Conservation (phyloP, 1,284 basidiomycete genomes). For the Porogramme epimiltina region DNA sequence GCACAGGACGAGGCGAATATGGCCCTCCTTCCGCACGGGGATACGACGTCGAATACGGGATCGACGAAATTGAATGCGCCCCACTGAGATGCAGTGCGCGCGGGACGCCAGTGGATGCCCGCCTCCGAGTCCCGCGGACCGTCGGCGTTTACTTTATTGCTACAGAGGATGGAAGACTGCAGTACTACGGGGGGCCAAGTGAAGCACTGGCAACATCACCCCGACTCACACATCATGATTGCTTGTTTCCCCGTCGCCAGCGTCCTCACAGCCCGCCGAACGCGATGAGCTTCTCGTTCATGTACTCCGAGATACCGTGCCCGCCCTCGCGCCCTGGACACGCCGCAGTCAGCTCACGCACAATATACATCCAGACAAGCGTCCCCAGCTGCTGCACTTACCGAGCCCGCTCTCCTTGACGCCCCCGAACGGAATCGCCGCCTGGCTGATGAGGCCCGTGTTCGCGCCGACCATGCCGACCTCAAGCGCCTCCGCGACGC, state of each 20-base stretch:
- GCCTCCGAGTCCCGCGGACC: no score
- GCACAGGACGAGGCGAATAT: no score
- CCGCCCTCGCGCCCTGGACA: conserved; percentile 71
- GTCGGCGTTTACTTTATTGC: no score
- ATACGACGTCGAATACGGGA: no score
- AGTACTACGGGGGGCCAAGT: neutral
- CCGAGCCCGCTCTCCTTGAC: conserved; percentile 85
- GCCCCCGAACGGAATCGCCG: conserved; percentile 91
- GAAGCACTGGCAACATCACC: no score
- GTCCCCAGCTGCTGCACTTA: conserved; percentile 36
- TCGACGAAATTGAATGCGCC: no score
- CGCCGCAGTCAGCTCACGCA: conserved; percentile 13
- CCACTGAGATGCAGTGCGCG: no score
- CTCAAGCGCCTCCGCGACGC: conserved; percentile 96
- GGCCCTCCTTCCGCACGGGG: no score
- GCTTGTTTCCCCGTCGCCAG: no score
- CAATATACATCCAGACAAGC: neutral
- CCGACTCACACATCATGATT: no score
- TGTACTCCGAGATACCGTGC: conserved; percentile 84
- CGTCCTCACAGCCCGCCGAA: conserved; percentile 50
- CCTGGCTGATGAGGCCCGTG: conserved; percentile 82
- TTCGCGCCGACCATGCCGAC: conserved; percentile 96
- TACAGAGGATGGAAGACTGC: no score
- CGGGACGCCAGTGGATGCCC: no score
- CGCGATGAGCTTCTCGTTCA: conserved; percentile 79